Evolutionary conservation across 2,329 filamentous ascomycete genomes (phyloP).

Genomic region (Penicillium sclerotiorum): DNA sequence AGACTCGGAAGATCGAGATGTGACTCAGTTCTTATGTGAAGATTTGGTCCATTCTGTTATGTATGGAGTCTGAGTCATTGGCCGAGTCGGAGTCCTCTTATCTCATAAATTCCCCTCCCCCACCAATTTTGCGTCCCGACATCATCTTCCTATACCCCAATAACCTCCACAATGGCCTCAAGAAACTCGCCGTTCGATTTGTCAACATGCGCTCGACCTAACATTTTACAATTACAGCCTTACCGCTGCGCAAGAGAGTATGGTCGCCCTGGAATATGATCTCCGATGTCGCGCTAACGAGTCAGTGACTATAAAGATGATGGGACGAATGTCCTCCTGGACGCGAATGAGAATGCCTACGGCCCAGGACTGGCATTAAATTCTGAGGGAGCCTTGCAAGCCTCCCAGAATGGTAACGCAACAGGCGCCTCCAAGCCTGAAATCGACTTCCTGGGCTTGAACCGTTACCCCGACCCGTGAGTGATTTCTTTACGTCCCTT

Average conservation of each 20-base stretch:
- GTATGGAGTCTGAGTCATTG: conserved; percentile 7
- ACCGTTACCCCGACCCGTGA: conserved; percentile 90
- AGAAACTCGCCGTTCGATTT: conserved; percentile 66
- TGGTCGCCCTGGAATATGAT: conserved; percentile 35
- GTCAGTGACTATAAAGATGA: conserved; percentile 97
- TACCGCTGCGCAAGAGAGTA: conserved; percentile 83
- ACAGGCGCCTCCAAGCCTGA: conserved; percentile 53
- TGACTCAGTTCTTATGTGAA: too few species aligned
- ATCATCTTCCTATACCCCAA: background rate
- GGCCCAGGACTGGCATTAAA: conserved; percentile 72
- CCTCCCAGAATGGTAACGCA: conserved; percentile 44
- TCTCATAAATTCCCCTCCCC: background rate
- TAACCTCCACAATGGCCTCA: conserved; percentile 35
- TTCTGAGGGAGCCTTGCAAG: conserved; percentile 51
- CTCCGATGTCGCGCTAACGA: conserved; percentile 27
- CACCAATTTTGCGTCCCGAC: conserved; percentile 6
- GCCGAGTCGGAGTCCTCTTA: background rate
- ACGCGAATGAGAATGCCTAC: conserved; percentile 97
- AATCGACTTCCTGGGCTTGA: conserved; percentile 77
- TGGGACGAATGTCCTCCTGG: conserved; percentile 90
- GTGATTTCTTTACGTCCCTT: conserved; percentile 16
- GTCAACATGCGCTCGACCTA: conserved; percentile 72
- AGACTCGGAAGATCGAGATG: too few species aligned
- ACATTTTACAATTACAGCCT: conserved; percentile 74
- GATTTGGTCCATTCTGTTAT: too few species aligned